Evolutionary conservation across 495 filamentous ascomycete genomes (phyloP), one percentile per base, ranked within the genome.

Genomic region (Oidiodendron maius): DNA sequence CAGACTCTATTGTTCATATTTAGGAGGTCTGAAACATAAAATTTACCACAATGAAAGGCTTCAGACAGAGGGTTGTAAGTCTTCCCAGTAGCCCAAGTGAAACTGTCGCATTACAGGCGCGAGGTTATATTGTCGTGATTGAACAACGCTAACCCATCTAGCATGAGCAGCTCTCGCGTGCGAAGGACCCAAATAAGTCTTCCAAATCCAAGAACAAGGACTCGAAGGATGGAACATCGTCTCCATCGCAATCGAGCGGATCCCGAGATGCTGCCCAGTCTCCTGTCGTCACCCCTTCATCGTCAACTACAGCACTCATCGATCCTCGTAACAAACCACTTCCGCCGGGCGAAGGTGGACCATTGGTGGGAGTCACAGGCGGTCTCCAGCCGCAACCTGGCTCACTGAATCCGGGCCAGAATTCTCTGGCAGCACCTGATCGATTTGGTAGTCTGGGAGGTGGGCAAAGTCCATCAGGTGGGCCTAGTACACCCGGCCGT

Each of bases 11-110:
- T 22, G 24, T 36, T 28, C 13, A 21, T 24, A 4, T 5, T 6
- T 16, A 20, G 24, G 13, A 45, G 16, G 42, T 26, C 37, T 50
- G 52, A 55, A 55, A 45, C 52, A 46, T 30, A 36, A 24, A 4
- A 35, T 38, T 64, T 13, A 15, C 35, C 54, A 89, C 79, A 71
- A 97, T 98, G 93, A 96, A 96, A 75, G 83, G 88, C 63, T 95
- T 98, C 70, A 86, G 93, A 72, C 89, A 95, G 75, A 85, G 86
- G 85, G 94, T 97, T 74, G 91, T 95, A 77, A 77, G 91, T 85
- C 59, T 52, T 57, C 23, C 45, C 38, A 28, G 22, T 44, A 21
- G 24, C 28, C 26, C 20, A 13, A 17, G 47, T 5, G 15, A 32
- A n/a, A 16, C 13, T 11, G 32, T n/a, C 36, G 36, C 15, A 22